A percentile compares a stretch with the other conserved stretches of the same genome.
Evolutionary conservation across 2,329 filamentous ascomycete species (phyloP).

Genomic region (Helotiales sp.): DNA sequence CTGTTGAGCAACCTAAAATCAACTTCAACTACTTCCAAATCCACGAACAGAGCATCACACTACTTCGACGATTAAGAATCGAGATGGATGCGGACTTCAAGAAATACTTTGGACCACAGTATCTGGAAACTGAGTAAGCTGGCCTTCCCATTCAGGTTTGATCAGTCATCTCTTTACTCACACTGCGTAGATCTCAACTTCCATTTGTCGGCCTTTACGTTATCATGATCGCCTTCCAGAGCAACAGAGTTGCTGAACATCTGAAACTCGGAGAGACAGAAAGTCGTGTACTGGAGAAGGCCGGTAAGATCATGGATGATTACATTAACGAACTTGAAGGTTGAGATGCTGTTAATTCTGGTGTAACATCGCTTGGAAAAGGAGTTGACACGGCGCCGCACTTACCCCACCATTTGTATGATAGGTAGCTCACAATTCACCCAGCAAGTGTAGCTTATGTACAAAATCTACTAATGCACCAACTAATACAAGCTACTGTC

Average conservation of each 20-base stretch:
- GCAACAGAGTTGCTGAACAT: not conserved
- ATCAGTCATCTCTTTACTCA: not conserved
- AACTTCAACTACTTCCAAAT: constrained; percentile 15
- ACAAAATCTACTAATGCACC: too few species aligned
- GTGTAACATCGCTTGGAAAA: too few species aligned
- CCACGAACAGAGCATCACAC: constrained; percentile 9
- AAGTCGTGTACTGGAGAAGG: not conserved
- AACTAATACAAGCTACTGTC: too few species aligned
- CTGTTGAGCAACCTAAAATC: constrained; percentile 4
- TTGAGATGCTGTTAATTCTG: too few species aligned
- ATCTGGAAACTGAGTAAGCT: constrained; percentile 17
- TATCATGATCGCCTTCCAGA: not conserved
- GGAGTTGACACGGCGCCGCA: too few species aligned
- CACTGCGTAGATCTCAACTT: not conserved
- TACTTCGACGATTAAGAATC: not conserved
- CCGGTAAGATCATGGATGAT: constrained; percentile 27
- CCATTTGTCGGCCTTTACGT: not conserved
- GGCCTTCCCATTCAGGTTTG: too few species aligned
- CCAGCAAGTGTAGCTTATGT: too few species aligned
- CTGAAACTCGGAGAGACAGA: not conserved
- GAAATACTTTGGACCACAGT: not conserved
- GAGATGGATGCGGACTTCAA: constrained; percentile 5
- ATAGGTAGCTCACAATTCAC: too few species aligned
- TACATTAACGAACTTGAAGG: not conserved
- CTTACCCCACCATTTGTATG: too few species aligned